Evolutionary conservation across 768 basidiomycete genomes (phyloP).

Genomic region (Crepidotus variabilis): DNA sequence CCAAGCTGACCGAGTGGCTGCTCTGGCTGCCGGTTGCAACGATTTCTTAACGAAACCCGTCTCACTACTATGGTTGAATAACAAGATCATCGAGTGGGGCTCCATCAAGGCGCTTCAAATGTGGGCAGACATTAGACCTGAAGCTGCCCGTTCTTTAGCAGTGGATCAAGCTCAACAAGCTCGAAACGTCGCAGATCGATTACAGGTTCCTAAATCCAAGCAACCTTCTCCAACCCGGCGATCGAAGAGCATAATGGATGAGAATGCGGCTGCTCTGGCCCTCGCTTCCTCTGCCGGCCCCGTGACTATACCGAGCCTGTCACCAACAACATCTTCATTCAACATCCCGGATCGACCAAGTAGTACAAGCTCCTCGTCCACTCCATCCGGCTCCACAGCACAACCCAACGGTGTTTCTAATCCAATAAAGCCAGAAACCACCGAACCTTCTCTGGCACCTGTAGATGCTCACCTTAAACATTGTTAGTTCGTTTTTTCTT

Average conservation of each 20-base stretch:
- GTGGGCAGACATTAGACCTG: slow-evolving; percentile 82
- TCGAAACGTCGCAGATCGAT: slow-evolving; percentile 39
- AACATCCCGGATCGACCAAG: slow-evolving; percentile 1
- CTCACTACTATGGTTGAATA: slow-evolving; percentile 90
- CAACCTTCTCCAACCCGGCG: slow-evolving; percentile 26
- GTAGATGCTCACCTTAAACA: no score
- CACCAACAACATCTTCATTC: not conserved
- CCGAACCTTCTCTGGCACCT: not conserved
- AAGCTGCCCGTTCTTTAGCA: slow-evolving; percentile 37
- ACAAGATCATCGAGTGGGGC: slow-evolving; percentile 99
- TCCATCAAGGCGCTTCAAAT: slow-evolving; percentile 93
- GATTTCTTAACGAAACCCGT: slow-evolving; percentile 99
- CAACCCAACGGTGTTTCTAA: not conserved
- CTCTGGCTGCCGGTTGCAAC: slow-evolving; percentile 98
- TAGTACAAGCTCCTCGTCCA: not conserved
- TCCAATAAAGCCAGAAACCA: not conserved
- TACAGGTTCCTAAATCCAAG: slow-evolving; percentile 39
- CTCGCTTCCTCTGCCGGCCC: slow-evolving; percentile 18
- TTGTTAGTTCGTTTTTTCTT: no score
- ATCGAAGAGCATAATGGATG: slow-evolving; percentile 17
- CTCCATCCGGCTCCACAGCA: not conserved
- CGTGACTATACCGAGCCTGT: not conserved
- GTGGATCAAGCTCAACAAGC: slow-evolving; percentile 38
- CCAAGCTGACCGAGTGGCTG: slow-evolving; percentile 92
- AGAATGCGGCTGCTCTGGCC: slow-evolving; percentile 21